Base-by-base conservation (phyloP, 805 yeast genomes). In the Wickerhamomyces chambardii region DNA sequence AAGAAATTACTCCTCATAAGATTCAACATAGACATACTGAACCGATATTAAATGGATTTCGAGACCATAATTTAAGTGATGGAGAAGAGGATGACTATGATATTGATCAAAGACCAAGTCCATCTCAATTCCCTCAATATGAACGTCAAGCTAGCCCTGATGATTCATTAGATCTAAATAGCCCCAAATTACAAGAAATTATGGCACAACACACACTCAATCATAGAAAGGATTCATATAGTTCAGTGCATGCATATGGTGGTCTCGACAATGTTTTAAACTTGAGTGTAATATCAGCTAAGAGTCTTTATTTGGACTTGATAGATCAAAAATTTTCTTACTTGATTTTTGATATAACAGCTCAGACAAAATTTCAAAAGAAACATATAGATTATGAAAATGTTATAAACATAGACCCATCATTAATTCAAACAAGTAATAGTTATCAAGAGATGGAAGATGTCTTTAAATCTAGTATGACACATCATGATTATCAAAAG, bases 271-370 rank as follows among this genome's bases (percentile, higher is more conserved):
- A 44, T 5, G n/a, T n/a, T n/a, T 41, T 42, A 14, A 45, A 43
- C 32, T 84, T 82, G 45, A 85, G 86, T 10, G 53, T 55, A 12
- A 53, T 63, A 6, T 52, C 66, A 1, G 50, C 68, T 10, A 59
- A 58, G 27, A 46, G 55, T 48, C 49, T 73, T 5, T 56, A 69
- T 36, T 50, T 68, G 3, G 58, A 61, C 3, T 52, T 75, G 33
- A 59, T 50, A 36, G 61, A 53, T 33, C 65, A 64, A 15, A 57
- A 68, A 31, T 64, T 63, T 15, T 70, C 74, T 2, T 29, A 41
- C 3, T 38, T 69, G 17, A 35, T 69, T 6, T 51, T 68, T 31
- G 74, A 69, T 45, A 39, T 69, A 15, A 52, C 74, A 32, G 46
- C 63, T 9, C 42, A 50, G 11, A 48, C 51, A 17, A 50, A 55